Evolutionary conservation across 2,329 filamentous ascomycete genomes (phyloP), one percentile per base, ranked within the genome.

Genomic region (Venturia aucupariae): DNA sequence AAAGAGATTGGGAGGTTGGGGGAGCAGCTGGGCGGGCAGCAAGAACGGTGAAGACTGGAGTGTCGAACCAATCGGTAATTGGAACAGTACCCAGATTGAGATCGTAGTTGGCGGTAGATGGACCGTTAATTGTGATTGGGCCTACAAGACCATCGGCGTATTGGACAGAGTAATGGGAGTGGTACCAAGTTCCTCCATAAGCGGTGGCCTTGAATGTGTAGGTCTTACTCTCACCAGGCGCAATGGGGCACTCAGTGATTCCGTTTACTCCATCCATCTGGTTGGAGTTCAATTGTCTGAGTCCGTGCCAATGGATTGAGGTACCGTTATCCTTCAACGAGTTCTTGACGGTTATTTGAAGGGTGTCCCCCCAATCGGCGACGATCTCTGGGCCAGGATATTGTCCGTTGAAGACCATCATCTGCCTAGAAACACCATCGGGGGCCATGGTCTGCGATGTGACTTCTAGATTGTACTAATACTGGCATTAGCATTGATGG

Each of bases 241-340:
- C 77, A 65, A 90, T 84, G 1, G 88, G 87, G 67, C 88, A 91
- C 72, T 90, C 86, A 13, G 81, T 83, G 30, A 84, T 71, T 35
- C 80, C 78, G 30, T 75, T 76, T 4, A 77, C 76, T 13, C 80
- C 79, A 67, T 82, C 80, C 67, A 75, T 73, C 55, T 79, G 70
- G 30, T 74, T 74, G 8, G 72, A 73, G 44, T 75, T 71, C 8
- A 78, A 68, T 67, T 80, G 78, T 27, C 78, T 71, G 13, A 82
- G 70, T 39, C 81, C 81, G 66, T 84, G 81, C 77, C 78, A 83
- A 67, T 83, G 81, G 38, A 83, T 75, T 6, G 77, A 72, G 8
- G 80, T 82, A 39, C 80, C 81, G 61, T 82, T 81, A 42, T 75
- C 70, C 42, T 64, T 59, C 1, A 77, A 68, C 13, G 68, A 64